Conservation (phyloP, 257 asterid genomes). For the Primulina huaijiensis region DNA sequence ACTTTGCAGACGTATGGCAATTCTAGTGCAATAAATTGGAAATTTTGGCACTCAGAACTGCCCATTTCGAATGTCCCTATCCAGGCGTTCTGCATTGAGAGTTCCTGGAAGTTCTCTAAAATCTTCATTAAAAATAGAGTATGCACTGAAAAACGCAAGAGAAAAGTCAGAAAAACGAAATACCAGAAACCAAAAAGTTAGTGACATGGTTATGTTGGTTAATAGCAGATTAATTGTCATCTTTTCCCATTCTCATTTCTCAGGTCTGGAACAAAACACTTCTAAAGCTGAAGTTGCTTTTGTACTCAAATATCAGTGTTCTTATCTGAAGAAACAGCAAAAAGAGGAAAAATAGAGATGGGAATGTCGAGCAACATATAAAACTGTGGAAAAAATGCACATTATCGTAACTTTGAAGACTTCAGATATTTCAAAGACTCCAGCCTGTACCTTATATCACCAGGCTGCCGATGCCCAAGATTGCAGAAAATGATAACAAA, state of each 20-base stretch:
- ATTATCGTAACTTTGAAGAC: neutral
- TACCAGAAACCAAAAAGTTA: slow-evolving; percentile 1
- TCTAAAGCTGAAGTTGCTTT: neutral
- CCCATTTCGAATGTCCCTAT: slow-evolving; percentile 81
- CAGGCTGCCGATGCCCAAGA: slow-evolving; percentile 87
- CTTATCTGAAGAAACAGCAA: neutral
- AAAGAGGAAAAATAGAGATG: neutral
- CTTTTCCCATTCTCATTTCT: no score
- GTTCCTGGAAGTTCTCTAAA: slow-evolving; percentile 95
- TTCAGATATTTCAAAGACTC: neutral
- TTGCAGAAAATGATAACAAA: slow-evolving; percentile 77
- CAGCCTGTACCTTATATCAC: slow-evolving; percentile 67
- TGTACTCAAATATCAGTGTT: neutral
- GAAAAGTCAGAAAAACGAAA: slow-evolving; percentile 5
- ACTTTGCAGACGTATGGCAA: neutral
- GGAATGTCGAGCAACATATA: neutral
- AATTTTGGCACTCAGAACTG: slow-evolving; percentile 45
- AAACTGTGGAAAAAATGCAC: neutral
- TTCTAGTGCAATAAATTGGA: neutral
- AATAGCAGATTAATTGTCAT: neutral
- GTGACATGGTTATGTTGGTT: slow-evolving; percentile 4
- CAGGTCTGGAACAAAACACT: no score
- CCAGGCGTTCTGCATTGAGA: slow-evolving; percentile 84
- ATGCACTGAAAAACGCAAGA: slow-evolving; percentile 64
- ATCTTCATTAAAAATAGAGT: slow-evolving; percentile 85